Evolutionary conservation across 2,329 filamentous ascomycete genomes (phyloP), one percentile per base, ranked within the genome.

Genomic region (Raffaelea arxii): DNA sequence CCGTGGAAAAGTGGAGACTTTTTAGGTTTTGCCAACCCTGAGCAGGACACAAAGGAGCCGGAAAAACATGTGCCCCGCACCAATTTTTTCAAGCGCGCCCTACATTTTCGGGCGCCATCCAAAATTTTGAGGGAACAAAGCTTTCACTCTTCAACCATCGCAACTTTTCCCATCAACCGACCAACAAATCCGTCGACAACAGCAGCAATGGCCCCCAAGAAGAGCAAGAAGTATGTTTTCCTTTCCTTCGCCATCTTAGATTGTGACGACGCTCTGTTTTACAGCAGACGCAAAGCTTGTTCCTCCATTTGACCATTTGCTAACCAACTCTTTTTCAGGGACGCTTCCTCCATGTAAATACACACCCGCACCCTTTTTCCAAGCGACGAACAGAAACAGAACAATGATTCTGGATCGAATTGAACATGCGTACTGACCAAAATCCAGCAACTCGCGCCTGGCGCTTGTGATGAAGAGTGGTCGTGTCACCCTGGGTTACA

Each of bases 401-500:
- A 16, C n/a, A 22, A 22, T 32, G 4, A 9, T 5, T 19, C 3
- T 22, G 21, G 21, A 18, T 22, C 41, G 30, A 35, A 16, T 21
- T 23, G 14, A 23, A 81, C 94, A 90, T 77, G 82, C 87, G 72
- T 85, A 60, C 43, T 49, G 23, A 49, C 47, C 47, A 70, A 79
- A 70, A 83, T 84, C 68, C 66, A 73, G 77, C 68, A 76, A 74
- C 69, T 74, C 71, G 65, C 75, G 74, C 67, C 67, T 78, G 57
- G 75, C 74, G 62, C 70, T 79, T 64, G 75, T 79, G 54, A 77
- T 80, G 72, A 80, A 79, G 71, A 75, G 70, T 55, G 78, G 79
- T 62, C 85, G 86, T 69, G 88, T 95, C 76, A 89, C 80, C 56
- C 79, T 94, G 57, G 89, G 89, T 63, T 91, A 91, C 80, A 90